Evolutionary conservation across 805 yeast genomes (phyloP).

Genomic region (Pichia cabralensis): DNA sequence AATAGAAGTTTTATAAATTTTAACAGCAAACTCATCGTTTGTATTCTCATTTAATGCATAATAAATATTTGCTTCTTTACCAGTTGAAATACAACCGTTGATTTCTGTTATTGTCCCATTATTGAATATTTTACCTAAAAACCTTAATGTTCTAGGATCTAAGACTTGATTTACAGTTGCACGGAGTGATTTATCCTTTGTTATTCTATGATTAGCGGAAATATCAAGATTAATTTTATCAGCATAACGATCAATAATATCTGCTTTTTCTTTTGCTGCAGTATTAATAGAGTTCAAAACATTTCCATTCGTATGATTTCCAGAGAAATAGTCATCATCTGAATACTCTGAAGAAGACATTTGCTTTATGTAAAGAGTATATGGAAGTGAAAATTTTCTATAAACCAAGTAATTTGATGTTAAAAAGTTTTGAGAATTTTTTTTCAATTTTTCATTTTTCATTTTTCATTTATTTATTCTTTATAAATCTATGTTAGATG

Average conservation of each 20-base stretch:
- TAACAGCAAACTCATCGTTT: constrained; percentile 68
- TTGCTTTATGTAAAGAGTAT: too few species aligned
- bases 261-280: constrained; percentile 32
- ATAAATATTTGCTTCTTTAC: constrained; percentile 98
- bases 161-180: constrained; percentile 96
- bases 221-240: constrained; percentile 57
- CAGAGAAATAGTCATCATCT: constrained; percentile 6
- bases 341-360: constrained; percentile 8
- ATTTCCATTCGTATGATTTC: too few species aligned
- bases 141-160: constrained; percentile 87
- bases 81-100: constrained; percentile 92
- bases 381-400: too few species aligned
- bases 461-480: too few species aligned
- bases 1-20: constrained; percentile 92
- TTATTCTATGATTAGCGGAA: constrained; percentile 46
- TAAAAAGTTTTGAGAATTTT: too few species aligned
- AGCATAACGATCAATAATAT: constrained; percentile 51
- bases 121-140: constrained; percentile 70
- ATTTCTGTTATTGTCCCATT: constrained; percentile 77
- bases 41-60: constrained; percentile 48
- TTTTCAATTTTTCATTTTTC: too few species aligned
- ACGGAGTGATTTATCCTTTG: constrained; percentile 79
- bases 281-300: too few species aligned
- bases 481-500: too few species aligned
- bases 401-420: too few species aligned